Percentiles rank a stretch among this genome's conserved stretches.
phyloP scores from a whole-genome alignment of 1,139 yeast genomes.

The Pichia sp. region DNA sequence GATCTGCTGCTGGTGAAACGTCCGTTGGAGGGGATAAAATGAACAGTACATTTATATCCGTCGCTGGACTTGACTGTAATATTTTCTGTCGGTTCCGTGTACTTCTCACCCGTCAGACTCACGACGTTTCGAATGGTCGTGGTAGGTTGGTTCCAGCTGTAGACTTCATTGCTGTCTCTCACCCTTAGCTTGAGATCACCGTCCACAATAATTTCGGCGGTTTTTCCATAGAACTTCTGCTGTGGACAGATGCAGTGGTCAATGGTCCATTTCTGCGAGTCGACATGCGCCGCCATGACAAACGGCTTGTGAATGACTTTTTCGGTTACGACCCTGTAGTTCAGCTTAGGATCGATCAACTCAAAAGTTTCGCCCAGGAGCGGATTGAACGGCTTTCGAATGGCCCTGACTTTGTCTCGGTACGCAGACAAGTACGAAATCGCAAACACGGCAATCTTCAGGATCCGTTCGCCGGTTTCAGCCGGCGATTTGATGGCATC shows the following conservation, averaged over 20 bases:
- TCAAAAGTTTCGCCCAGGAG: conserved; percentile 91
- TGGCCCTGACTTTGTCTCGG: conserved; percentile 65
- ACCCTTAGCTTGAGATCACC: conserved; percentile 57
- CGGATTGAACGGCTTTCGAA: conserved; percentile 91
- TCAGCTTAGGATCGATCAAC: conserved; percentile 77
- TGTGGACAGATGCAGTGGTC: conserved; percentile 69
- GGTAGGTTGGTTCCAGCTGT: conserved; percentile 76
- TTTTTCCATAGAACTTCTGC: conserved; percentile 94
- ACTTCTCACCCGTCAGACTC: conserved; percentile 75
- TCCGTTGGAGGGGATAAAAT: conserved; percentile 62
- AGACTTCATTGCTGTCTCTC: conserved; percentile 52
- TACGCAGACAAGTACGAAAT: conserved; percentile 62
- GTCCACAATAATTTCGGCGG: conserved; percentile 69
- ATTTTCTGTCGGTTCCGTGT: conserved; percentile 77
- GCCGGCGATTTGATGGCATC: conserved; percentile 36
- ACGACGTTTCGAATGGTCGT: conserved; percentile 77
- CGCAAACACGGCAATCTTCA: conserved; percentile 77
- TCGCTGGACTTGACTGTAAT: conserved; percentile 59
- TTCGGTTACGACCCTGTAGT: conserved; percentile 75
- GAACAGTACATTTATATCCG: conserved; percentile 63
- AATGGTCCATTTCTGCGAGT: conserved; percentile 67
- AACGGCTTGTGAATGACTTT: conserved; percentile 92
- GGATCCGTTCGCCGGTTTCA: conserved; percentile 47
- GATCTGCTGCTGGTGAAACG: conserved; percentile 88
- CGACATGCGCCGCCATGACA: conserved; percentile 80